Conservation (phyloP, 306 rosid genomes). For the Fagus crenata region DNA sequence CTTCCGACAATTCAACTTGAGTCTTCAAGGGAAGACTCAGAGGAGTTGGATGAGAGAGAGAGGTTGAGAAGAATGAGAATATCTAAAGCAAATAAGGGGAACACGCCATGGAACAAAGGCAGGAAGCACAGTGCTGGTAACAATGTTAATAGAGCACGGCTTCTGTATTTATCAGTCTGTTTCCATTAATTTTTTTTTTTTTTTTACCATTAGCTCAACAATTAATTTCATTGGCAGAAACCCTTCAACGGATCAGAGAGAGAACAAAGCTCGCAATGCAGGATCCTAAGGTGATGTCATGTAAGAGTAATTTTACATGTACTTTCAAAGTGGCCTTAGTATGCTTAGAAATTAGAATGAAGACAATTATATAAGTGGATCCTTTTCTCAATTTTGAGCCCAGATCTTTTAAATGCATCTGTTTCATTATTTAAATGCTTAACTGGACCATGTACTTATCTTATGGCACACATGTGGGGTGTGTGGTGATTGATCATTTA, state of each 20-base stretch:
- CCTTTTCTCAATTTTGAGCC: not conserved
- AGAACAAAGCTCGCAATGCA: slow-evolving; percentile 95
- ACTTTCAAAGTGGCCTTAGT: slow-evolving; percentile 29
- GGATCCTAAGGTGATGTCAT: slow-evolving; percentile 99
- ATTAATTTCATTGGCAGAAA: slow-evolving; percentile 53
- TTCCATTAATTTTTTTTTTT: slow-evolving; percentile 6
- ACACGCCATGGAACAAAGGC: slow-evolving; percentile 95
- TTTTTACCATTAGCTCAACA: slow-evolving; percentile 9
- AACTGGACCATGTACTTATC: not conserved
- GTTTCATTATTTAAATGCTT: not conserved
- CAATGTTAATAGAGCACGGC: slow-evolving; percentile 1
- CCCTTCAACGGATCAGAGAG: slow-evolving; percentile 76
- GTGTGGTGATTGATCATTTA: not conserved
- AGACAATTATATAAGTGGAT: not conserved
- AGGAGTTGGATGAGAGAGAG: slow-evolving; percentile 59
- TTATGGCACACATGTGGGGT: not conserved
- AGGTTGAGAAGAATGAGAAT: slow-evolving; percentile 72
- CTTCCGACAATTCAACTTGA: slow-evolving; percentile 15
- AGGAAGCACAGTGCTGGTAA: slow-evolving; percentile 82
- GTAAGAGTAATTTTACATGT: slow-evolving; percentile 69
- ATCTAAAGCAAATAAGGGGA: slow-evolving; percentile 90
- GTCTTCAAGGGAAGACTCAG: slow-evolving; percentile 21
- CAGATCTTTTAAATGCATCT: not conserved
- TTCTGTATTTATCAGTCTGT: not conserved
- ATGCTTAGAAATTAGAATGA: not conserved